phyloP scores from a whole-genome alignment of 139 green algal species.

The Yamagishiella unicocca region DNA sequence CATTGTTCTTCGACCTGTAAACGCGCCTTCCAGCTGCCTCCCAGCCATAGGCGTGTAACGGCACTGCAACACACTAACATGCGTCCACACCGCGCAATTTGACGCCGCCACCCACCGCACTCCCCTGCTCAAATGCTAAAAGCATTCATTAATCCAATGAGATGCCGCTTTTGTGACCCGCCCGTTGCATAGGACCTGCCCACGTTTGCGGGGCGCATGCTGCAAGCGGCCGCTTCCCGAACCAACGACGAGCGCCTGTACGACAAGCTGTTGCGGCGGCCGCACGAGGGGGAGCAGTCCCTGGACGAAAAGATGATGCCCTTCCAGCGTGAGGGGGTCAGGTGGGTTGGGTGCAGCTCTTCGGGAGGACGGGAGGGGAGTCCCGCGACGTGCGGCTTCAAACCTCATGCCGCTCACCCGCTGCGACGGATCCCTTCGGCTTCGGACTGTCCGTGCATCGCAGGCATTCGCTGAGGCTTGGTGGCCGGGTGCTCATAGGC shows the following conservation, averaged over 20 bases:
- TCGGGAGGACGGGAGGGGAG: too few species aligned
- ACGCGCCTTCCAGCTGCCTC: background rate
- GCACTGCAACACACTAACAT: too few species aligned
- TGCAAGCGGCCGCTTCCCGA: background rate
- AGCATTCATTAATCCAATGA: too few species aligned
- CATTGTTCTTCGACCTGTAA: background rate
- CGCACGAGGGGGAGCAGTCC: slow-evolving; percentile 2
- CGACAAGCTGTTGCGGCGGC: background rate
- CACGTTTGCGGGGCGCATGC: slow-evolving; percentile 21
- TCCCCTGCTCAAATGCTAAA: too few species aligned
- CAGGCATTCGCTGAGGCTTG: slow-evolving; percentile 71
- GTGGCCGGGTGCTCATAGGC: slow-evolving; percentile 82
- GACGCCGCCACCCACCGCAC: too few species aligned
- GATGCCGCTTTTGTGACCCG: too few species aligned
- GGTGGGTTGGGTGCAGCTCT: slow-evolving; percentile 36
- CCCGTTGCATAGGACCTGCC: slow-evolving; percentile 32
- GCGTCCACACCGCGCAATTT: too few species aligned
- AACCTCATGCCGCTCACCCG: background rate
- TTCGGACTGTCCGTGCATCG: background rate
- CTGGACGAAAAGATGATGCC: slow-evolving; percentile 67
- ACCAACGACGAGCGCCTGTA: slow-evolving; percentile 20
- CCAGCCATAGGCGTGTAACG: too few species aligned
- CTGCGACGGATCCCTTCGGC: background rate
- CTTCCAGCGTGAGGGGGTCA: slow-evolving; percentile 80
- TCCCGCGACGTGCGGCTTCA: background rate